Percentiles rank a stretch among this genome's conserved stretches.
phyloP scores from a whole-genome alignment of 768 basidiomycete species.

The Exidia glandulosa region DNA sequence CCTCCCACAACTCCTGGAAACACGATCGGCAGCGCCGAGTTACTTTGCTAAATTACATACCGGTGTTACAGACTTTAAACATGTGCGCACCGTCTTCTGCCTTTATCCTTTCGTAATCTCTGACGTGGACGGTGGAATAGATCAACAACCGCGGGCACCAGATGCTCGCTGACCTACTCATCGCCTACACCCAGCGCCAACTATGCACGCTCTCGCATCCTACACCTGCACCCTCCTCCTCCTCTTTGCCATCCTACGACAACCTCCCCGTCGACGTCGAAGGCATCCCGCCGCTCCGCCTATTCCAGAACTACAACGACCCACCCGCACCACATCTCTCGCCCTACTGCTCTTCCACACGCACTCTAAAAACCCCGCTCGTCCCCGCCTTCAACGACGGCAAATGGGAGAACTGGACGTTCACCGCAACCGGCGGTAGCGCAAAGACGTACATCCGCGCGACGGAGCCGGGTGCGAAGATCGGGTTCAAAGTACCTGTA shows the following conservation, averaged over 20 bases:
- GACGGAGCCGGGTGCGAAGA: not conserved
- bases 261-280: not conserved
- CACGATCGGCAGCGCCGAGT: not conserved
- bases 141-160: slow-evolving; percentile 3
- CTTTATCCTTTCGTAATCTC: too few relatives aligned
- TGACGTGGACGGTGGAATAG: not conserved
- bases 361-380: slow-evolving; percentile 4
- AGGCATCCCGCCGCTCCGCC: not conserved
- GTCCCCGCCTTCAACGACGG: slow-evolving; percentile 5
- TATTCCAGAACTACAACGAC: not conserved
- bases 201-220: slow-evolving; percentile 2
- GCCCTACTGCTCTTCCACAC: slow-evolving; percentile 1
- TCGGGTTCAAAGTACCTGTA: slow-evolving; percentile 3
- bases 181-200: slow-evolving; percentile 5
- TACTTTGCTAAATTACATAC: too few relatives aligned
- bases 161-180: slow-evolving; percentile 4
- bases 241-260: not conserved
- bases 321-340: not conserved
- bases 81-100: too few relatives aligned
- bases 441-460: slow-evolving; percentile 6
- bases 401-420: slow-evolving; percentile 1
- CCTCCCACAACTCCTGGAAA: slow-evolving; percentile 3
- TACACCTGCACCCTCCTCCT: not conserved
- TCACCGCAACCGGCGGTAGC: not conserved
- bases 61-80: too few relatives aligned